Base-by-base conservation (phyloP, 495 filamentous ascomycete species). In the Trypethelium eluteriae region DNA sequence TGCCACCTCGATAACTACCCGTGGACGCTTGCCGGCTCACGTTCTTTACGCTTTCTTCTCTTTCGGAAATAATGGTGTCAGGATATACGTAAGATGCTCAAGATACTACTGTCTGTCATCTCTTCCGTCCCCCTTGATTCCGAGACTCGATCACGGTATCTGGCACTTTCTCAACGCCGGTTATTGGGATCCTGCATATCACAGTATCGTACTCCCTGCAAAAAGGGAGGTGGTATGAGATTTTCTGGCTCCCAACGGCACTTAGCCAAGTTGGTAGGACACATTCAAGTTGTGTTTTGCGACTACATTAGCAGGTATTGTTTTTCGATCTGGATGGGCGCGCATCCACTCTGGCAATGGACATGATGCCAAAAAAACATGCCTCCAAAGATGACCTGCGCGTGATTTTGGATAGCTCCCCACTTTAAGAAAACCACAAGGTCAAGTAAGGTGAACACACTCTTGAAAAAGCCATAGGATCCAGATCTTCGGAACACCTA, bases 201-300 rank as follows among this genome's bases (percentile, higher is more conserved):
- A 59, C 32, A 32, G 14, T 18, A 32, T 59, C 18, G 53, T 5
- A 59, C 7, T 5, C 9, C 18, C 7, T 59, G 7, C 18, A 32
- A 36, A 59, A 3, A 25, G 18, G 10, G 11, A 25, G 5, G 32
- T 35, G 32, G 53, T 4, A 59, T 32, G 36, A 9, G 10, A 7
- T 35, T 36, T 59, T 5, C 11, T 34, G 5, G 32, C 53, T 35
- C 32, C 32, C 18, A 18, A 59, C 25, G 5, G 53, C 7, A 59
- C 32, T 36, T 7, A 35, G 53, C 53, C 53, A 59, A 18, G 53
- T 59, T 59, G 34, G 18, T 36, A 36, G 53, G 53, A 36, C 36
- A 59, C 11, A 7, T 36, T 18, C 53, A 59, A 32, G 7, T 59
- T 59, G 53, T 59, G 53, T 36, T 59, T n/a, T 59, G 53, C 36